A percentile compares a stretch with the other conserved stretches of the same genome.
Evolutionary conservation across 345 rosid species (phyloP).

Genomic region (Ceriops zippeliana): DNA sequence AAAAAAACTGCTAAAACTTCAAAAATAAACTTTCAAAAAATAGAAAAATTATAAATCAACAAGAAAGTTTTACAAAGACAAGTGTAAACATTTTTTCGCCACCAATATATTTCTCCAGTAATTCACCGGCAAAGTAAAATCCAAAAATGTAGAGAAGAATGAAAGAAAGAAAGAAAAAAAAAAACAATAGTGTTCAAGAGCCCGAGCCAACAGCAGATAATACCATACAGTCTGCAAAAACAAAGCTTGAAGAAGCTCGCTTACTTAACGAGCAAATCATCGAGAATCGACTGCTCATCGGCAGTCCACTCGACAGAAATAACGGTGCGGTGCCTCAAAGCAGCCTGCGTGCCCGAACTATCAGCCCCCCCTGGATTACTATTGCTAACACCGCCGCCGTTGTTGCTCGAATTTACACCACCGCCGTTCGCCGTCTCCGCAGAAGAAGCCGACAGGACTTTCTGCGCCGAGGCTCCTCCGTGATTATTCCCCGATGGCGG

Average conservation of each 20-base stretch:
- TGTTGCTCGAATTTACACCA: constrained; percentile 43
- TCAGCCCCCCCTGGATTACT: constrained; percentile 20
- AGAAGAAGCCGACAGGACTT: constrained; percentile 30
- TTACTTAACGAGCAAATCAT: constrained; percentile 66
- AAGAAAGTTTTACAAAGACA: too few relatives aligned
- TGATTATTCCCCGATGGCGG: constrained; percentile 46
- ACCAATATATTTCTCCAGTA: too few relatives aligned
- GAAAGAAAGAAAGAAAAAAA: too few relatives aligned
- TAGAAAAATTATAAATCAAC: too few relatives aligned
- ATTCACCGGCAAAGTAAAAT: too few relatives aligned
- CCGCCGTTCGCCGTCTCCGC: constrained; percentile 40
- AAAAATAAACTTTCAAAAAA: too few relatives aligned
- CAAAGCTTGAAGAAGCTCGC: not conserved
- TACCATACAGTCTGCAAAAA: not conserved
- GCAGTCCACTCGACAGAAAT: constrained; percentile 60
- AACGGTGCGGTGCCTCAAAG: constrained; percentile 64
- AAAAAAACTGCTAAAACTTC: too few relatives aligned
- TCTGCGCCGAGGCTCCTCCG: constrained; percentile 42
- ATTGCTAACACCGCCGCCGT: constrained; percentile 32
- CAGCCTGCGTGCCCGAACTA: constrained; percentile 39
- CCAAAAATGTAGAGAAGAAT: too few relatives aligned
- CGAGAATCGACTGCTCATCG: constrained; percentile 67
- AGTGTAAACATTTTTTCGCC: too few relatives aligned
- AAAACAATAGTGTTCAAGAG: too few relatives aligned
- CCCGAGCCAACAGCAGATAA: too few relatives aligned